A percentile compares a stretch with the other conserved stretches of the same genome.
Conservation (phyloP, 2,329 filamentous ascomycete species). For the Pseudogymnoascus sp. region DNA sequence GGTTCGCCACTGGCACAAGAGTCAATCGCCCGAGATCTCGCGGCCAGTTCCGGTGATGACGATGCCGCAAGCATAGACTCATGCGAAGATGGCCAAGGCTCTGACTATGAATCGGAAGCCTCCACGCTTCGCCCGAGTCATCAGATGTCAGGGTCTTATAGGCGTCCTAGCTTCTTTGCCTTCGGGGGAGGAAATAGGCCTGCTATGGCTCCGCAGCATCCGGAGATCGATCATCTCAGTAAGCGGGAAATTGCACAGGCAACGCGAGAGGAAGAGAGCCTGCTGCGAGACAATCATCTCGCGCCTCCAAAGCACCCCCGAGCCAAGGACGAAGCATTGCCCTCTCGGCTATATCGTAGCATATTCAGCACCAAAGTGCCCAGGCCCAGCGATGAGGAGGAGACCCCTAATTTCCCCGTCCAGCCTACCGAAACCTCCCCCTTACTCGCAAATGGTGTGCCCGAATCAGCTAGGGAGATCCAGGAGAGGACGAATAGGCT, state of each 20-base stretch:
- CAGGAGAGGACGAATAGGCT: slow-evolving; percentile 58
- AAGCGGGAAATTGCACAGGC: slow-evolving; percentile 49
- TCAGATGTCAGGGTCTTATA: slow-evolving; percentile 59
- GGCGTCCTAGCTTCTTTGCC: slow-evolving; percentile 68
- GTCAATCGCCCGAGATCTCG: slow-evolving; percentile 58
- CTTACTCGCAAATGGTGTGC: slow-evolving; percentile 32
- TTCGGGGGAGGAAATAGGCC: slow-evolving; percentile 64
- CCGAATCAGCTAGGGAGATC: slow-evolving; percentile 38
- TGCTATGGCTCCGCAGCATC: slow-evolving; percentile 52
- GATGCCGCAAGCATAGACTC: slow-evolving; percentile 36
- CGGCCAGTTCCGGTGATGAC: slow-evolving; percentile 50
- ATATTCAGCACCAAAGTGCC: slow-evolving; percentile 51
- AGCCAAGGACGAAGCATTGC: slow-evolving; percentile 29
- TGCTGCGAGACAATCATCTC: slow-evolving; percentile 59
- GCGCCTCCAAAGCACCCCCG: slow-evolving; percentile 51
- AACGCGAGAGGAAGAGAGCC: slow-evolving; percentile 49
- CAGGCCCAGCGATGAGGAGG: slow-evolving; percentile 23
- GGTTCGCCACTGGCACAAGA: slow-evolving; percentile 60
- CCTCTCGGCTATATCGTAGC: slow-evolving; percentile 32
- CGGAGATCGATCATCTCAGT: slow-evolving; percentile 40
- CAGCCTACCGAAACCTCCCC: slow-evolving; percentile 34
- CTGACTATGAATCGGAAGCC: slow-evolving; percentile 37
- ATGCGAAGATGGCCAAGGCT: slow-evolving; percentile 31
- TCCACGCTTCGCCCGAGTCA: slow-evolving; percentile 32
- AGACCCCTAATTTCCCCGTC: slow-evolving; percentile 16